Base-by-base conservation (phyloP, 352 stramenopile species). In the Pythium myriotylum region DNA sequence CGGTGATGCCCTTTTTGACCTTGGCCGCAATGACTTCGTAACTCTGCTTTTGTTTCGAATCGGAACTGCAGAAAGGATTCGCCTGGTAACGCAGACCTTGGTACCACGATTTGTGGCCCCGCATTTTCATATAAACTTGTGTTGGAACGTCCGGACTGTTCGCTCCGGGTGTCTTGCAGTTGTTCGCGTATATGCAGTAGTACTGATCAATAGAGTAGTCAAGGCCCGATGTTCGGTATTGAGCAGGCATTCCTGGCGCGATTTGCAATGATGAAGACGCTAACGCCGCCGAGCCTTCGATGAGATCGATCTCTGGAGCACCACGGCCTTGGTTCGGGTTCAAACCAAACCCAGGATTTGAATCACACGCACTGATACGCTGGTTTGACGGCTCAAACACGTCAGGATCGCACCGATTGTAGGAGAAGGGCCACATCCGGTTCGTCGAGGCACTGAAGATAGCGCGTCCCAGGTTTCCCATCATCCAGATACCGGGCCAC, bases 401-500 rank as follows among this genome's bases (percentile, higher is more conserved):
- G 41, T 72, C 62, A 0, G 67, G 52, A 67, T 98, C 65, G 54
- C 95, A 98, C 16, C 62, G 70, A 48, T 97, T 74, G 64, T 97
- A 98, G 45, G 77, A 95, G 77, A 93, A 98, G 0, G 95, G 93
- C 94, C 94, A 98, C 56, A 98, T 87, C 54, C 92, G 91, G 55
- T 94, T 93, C 2, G 89, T 97, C 0, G 77, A 92, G 0, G 71
- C 81, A 24, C 94, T 91, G 65, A 97, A 98, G 2, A 95, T 96
- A 1, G 92, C 89, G 33, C 94, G 64, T 13, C 91, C 92, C 10
- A 98, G 74, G 77, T 98, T 97, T 10, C 94, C 94, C 39, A 98
- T 67, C 54, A 98, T 77, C 94, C 94, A 98, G 55, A 98, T 85
- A n/a, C 91, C 94, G 3, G 94, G 92, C 91, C 91, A 98, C 8